Evolutionary conservation across 1,139 yeast species (phyloP).

Genomic region (Lodderomyces metapsilosis): DNA sequence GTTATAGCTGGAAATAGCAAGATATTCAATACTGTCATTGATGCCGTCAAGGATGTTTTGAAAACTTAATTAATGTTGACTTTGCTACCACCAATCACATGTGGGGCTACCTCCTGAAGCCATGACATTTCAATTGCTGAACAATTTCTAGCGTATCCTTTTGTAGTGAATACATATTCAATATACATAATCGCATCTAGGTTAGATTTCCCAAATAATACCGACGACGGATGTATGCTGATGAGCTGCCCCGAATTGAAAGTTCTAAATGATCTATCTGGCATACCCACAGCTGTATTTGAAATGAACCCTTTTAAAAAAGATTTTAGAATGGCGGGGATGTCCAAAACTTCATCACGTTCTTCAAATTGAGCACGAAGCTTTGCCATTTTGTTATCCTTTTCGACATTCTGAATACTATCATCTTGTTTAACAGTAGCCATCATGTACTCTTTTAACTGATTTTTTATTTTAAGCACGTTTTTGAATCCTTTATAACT

Average conservation of each 20-base stretch:
- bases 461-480: slow-evolving; percentile 72
- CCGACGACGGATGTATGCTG: slow-evolving; percentile 89
- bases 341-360: slow-evolving; percentile 36
- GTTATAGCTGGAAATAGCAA: slow-evolving; percentile 81
- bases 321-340: slow-evolving; percentile 64
- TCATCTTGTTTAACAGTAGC: slow-evolving; percentile 43
- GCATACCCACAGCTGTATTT: slow-evolving; percentile 92
- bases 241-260: slow-evolving; percentile 76
- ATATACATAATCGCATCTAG: slow-evolving; percentile 90
- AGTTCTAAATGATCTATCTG: slow-evolving; percentile 90
- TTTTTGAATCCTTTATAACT: slow-evolving; percentile 79
- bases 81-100: slow-evolving; percentile 49
- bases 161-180: slow-evolving; percentile 89
- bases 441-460: slow-evolving; percentile 69
- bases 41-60: slow-evolving; percentile 7
- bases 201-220: slow-evolving; percentile 74
- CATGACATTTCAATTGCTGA: slow-evolving; percentile 81
- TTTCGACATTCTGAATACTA: slow-evolving; percentile 25
- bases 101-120: slow-evolving; percentile 85
- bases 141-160: slow-evolving; percentile 89
- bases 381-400: slow-evolving; percentile 25
- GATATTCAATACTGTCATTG: slow-evolving; percentile 61
- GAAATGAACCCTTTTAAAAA: slow-evolving; percentile 79
- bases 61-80: slow-evolving; percentile 45
- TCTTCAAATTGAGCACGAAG: slow-evolving; percentile 29